A percentile compares a stretch with the other conserved stretches of the same genome.
These are phyloP conservation scores for Calocybe gambosa DNA, from an alignment of 1,284 basidiomycete genomes.

Conservation along the genomic window DNA sequence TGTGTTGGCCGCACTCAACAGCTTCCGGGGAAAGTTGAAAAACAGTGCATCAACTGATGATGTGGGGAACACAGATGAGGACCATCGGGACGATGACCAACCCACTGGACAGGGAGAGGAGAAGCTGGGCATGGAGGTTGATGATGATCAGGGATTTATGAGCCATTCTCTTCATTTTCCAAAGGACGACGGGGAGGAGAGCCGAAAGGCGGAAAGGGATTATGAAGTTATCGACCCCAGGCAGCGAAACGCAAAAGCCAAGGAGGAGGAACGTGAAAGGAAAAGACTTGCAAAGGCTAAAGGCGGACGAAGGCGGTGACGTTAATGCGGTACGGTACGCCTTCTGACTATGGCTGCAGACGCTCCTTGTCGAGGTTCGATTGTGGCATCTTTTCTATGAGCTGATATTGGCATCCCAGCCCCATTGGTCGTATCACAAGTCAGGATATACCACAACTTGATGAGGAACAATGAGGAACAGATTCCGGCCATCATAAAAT, in stretches of 20 bases:
- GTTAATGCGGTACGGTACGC: too few species aligned
- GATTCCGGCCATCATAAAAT: too few species aligned
- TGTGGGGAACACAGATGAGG: slow-evolving; percentile 20
- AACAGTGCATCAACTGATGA: slow-evolving; percentile 32
- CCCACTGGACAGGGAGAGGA: slow-evolving; percentile 24
- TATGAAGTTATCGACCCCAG: slow-evolving; percentile 87
- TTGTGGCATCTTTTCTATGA: too few species aligned
- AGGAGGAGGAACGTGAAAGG: slow-evolving; percentile 67
- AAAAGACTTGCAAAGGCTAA: slow-evolving; percentile 40
- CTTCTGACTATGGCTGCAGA: too few species aligned
- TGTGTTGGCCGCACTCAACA: slow-evolving; percentile 63
- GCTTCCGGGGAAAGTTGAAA: slow-evolving; percentile 69
- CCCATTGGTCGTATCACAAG: too few species aligned
- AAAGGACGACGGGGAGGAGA: slow-evolving; percentile 74
- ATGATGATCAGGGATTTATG: slow-evolving; percentile 78
- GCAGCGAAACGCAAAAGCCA: slow-evolving; percentile 59
- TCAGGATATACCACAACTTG: too few species aligned
- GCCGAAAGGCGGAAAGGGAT: slow-evolving; percentile 77
- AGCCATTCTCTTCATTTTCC: slow-evolving; percentile 71
- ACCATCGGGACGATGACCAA: slow-evolving; percentile 12
- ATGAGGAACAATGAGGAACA: too few species aligned
- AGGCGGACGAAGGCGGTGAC: slow-evolving; percentile 18
- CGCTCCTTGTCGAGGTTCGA: too few species aligned
- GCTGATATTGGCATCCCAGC: too few species aligned
- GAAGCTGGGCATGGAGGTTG: slow-evolving; percentile 68